Percentiles rank a stretch among this genome's conserved stretches.
These are phyloP conservation scores for Thymus quinquecostatus DNA, from an alignment of 257 asterid genomes.

Conservation along the genomic window DNA sequence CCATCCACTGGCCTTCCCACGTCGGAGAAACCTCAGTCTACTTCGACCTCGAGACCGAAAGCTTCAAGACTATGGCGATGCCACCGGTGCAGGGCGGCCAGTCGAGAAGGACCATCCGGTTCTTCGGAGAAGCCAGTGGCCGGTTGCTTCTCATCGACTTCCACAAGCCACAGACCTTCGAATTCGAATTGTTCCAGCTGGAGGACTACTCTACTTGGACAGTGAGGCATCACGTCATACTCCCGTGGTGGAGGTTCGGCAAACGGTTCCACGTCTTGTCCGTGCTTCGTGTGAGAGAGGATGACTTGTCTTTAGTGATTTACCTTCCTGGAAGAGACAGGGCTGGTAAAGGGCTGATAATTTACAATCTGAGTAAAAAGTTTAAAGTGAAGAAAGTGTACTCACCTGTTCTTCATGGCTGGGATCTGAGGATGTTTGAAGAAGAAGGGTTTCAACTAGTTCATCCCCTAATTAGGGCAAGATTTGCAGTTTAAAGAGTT, in stretches of 20 bases:
- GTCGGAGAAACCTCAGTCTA: background rate
- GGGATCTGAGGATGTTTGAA: conserved; percentile 18
- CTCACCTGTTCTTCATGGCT: conserved; percentile 16
- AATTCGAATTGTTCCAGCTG: conserved; percentile 5
- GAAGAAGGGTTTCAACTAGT: conserved; percentile 15
- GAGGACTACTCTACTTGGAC: conserved; percentile 21
- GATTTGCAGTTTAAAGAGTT: conserved; percentile 9
- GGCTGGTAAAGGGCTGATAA: conserved; percentile 14
- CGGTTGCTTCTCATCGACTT: conserved; percentile 17
- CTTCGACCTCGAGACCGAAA: conserved; percentile 7
- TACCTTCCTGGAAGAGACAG: conserved; percentile 15
- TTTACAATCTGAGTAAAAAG: background rate
- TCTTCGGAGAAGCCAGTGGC: conserved; percentile 10
- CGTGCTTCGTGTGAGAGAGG: background rate
- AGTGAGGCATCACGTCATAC: background rate
- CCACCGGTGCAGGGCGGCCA: conserved; percentile 11
- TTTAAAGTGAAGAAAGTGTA: background rate
- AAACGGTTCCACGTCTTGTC: conserved; percentile 4
- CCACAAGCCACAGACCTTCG: background rate
- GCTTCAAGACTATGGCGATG: conserved; percentile 21
- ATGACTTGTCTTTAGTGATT: conserved; percentile 9
- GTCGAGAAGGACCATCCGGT: conserved; percentile 10
- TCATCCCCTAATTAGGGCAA: conserved; percentile 22
- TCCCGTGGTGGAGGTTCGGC: background rate
- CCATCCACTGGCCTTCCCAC: conserved; percentile 24